phyloP scores from a whole-genome alignment of 2,329 filamentous ascomycete genomes.

The Sporothrix curviconia region DNA sequence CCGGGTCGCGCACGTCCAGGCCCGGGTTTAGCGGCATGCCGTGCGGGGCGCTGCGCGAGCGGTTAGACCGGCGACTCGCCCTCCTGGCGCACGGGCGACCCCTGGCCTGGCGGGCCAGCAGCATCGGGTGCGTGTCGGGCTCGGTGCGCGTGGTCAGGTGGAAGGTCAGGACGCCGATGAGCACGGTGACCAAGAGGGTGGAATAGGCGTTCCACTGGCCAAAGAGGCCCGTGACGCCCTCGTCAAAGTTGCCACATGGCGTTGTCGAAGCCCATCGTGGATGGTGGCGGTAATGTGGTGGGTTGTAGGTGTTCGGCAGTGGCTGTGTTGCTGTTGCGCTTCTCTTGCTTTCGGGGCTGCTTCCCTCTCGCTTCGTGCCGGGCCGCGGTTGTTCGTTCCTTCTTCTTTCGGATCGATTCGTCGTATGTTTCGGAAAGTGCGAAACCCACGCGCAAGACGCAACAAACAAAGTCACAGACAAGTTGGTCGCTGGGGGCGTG shows the following conservation, averaged over 20 bases:
- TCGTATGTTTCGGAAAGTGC: background rate
- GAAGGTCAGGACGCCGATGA: constrained; percentile 64
- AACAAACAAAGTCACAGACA: too few species aligned
- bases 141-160: constrained; percentile 66
- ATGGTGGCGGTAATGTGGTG: background rate
- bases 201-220: constrained; percentile 79
- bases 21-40: constrained; percentile 73
- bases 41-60: constrained; percentile 77
- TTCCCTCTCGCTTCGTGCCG: background rate
- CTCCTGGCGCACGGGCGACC: constrained; percentile 71
- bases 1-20: constrained; percentile 73
- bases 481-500: background rate
- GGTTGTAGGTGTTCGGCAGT: background rate
- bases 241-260: constrained; percentile 64
- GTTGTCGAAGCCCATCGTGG: constrained; percentile 43
- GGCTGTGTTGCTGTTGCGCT: background rate
- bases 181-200: constrained; percentile 59
- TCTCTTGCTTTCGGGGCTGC: background rate
- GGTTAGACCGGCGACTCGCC: constrained; percentile 80
- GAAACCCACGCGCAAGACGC: background rate
- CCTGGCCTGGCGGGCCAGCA: constrained; percentile 79
- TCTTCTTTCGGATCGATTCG: background rate
- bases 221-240: constrained; percentile 60
- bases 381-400: background rate
- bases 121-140: constrained; percentile 84